A percentile compares a stretch with the other conserved stretches of the same genome.
These are phyloP conservation scores for Zygotorulaspora sp. DNA, from an alignment of 805 yeast genomes.

Conservation along the genomic window DNA sequence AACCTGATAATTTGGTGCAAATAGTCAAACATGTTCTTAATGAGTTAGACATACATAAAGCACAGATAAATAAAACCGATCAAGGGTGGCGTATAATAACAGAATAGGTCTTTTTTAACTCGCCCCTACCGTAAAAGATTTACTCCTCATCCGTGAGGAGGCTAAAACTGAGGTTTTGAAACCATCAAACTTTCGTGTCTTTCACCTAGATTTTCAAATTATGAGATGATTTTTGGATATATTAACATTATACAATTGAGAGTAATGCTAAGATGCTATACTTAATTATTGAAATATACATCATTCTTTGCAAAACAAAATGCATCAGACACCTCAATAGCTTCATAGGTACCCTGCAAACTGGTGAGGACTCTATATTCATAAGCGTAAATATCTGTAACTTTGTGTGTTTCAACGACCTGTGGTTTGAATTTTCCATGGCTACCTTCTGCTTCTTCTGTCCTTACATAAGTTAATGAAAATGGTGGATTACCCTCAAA, in stretches of 20 bases:
- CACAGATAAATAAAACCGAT: neutral
- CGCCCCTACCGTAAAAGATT: too few relatives aligned
- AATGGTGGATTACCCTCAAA: slow-evolving; percentile 92
- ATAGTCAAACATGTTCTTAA: slow-evolving; percentile 1
- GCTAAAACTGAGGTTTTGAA: too few relatives aligned
- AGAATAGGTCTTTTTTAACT: too few relatives aligned
- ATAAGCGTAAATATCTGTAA: slow-evolving; percentile 58
- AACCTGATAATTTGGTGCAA: slow-evolving; percentile 3
- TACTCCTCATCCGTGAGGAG: too few relatives aligned
- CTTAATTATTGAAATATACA: slow-evolving; percentile 27
- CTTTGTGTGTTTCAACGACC: slow-evolving; percentile 56
- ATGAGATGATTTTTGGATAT: too few relatives aligned
- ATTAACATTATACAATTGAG: neutral
- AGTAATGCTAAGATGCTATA: neutral
- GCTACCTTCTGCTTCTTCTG: slow-evolving; percentile 43
- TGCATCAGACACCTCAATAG: slow-evolving; percentile 81
- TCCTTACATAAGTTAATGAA: slow-evolving; percentile 75
- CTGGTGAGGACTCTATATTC: slow-evolving; percentile 72
- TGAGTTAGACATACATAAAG: neutral
- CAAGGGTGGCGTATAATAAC: slow-evolving; percentile 9
- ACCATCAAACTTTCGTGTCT: too few relatives aligned
- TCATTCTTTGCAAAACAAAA: slow-evolving; percentile 57
- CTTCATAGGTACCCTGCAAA: slow-evolving; percentile 91
- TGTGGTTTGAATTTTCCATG: slow-evolving; percentile 46
- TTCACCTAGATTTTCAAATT: too few relatives aligned